Base-by-base conservation (phyloP, 2,329 filamentous ascomycete species). In the Neofusicoccum cordaticola region DNA sequence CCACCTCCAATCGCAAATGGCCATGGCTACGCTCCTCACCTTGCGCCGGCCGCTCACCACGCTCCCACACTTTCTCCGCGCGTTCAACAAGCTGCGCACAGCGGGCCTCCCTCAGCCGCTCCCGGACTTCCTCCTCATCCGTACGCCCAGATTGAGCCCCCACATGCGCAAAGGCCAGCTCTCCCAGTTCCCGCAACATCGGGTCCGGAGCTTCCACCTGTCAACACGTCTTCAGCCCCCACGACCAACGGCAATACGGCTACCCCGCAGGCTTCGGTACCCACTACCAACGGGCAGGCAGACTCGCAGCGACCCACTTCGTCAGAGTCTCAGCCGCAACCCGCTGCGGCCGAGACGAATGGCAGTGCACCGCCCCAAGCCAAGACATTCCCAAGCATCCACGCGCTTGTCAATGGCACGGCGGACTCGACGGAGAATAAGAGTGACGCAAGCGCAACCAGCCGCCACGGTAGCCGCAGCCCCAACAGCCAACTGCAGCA, bases 351-450 rank as follows among this genome's bases (percentile, higher is more conserved):
- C 12, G 74, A 77, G 42, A 65, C 71, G 2, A 72, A 71, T 63
- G 68, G 68, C 50, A 57, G 67, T 34, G 68, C 71, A 44, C 67
- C 71, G 1, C 71, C 74, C 19, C 70, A 67, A 27, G 73, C 74
- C 39, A 75, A 75, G 50, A 78, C 78, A 1, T 85, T 87, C 34
- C 86, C 86, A 8, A 84, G 82, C 68, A 85, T 86, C 64, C 81
- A 76, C 15, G 74, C 82, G 11, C 75, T 81, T 66, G 77, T 81
- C 62, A 80, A 79, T 65, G 75, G 71, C 35, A 71, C 67, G 11
- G 22, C 66, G 2, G 71, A 70, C 19, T 67, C 69, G 19, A 68
- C 67, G 19, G 69, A 71, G 65, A 71, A 75, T 37, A 56, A 68
- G 65, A 66, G 67, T 51, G 67, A 66, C 48, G 75, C 72, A 19